Percentiles rank a stretch among this genome's conserved stretches.
Evolutionary conservation across 345 rosid species (phyloP).

Genomic region (Iberis pinnata): DNA sequence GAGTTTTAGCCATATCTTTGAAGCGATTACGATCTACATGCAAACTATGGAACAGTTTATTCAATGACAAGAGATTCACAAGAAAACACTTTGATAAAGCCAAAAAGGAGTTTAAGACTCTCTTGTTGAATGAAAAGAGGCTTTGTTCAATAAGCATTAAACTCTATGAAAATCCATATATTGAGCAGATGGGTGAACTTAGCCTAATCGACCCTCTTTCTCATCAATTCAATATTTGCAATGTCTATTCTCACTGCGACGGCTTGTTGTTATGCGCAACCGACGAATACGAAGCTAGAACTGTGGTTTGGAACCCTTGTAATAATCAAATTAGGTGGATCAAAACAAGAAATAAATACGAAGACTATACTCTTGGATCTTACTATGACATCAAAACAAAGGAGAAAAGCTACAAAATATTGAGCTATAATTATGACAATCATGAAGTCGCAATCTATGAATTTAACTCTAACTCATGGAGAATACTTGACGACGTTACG

Average conservation of each 20-base stretch:
- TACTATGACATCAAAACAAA: not conserved
- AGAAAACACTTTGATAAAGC: not conserved
- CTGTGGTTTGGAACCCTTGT: not conserved
- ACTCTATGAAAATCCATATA: not conserved
- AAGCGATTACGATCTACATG: not conserved
- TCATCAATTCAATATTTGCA: not conserved
- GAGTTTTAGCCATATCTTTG: not conserved
- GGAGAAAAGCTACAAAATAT: not conserved
- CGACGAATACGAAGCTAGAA: not conserved
- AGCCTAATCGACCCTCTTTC: not conserved
- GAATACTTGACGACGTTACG: not conserved
- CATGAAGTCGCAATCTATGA: not conserved
- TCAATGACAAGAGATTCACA: not conserved
- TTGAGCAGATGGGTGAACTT: not conserved
- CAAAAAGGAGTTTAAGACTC: not conserved
- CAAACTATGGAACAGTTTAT: not conserved
- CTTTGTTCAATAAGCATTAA: not conserved
- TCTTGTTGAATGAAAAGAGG: not conserved
- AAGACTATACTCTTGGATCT: not conserved
- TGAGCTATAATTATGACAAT: not conserved
- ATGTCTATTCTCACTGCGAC: not conserved
- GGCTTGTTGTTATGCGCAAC: not conserved
- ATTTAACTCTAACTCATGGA: constrained; percentile 4
- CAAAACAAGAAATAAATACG: not conserved
- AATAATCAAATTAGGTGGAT: constrained; percentile 9